phyloP scores from a whole-genome alignment of 2,329 filamentous ascomycete species.

The Ophiostoma sp. region DNA sequence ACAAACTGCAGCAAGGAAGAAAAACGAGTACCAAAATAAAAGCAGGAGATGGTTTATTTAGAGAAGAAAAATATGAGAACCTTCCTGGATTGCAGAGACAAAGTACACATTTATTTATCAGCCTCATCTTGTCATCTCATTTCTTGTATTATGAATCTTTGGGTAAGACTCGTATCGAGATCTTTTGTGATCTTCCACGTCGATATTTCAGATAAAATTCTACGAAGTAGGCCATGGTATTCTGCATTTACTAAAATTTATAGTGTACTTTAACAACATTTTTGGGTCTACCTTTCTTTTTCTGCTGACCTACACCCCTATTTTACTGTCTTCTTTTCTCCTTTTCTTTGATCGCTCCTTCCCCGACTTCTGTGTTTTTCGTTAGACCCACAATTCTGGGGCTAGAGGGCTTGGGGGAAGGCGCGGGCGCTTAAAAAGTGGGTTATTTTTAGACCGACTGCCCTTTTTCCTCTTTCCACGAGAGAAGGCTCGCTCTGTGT shows the following conservation, averaged over 20 bases:
- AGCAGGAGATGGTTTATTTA: neutral
- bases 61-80: neutral
- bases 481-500: slow-evolving; percentile 17
- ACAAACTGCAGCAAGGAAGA: neutral
- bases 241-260: neutral
- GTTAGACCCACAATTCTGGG: neutral
- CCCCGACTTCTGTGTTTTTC: slow-evolving; percentile 1
- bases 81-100: neutral
- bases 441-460: slow-evolving; percentile 17
- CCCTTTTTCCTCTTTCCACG: neutral
- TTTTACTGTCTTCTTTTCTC: neutral
- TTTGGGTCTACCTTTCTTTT: neutral
- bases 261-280: neutral
- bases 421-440: slow-evolving; percentile 22
- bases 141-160: neutral
- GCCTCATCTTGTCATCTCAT: neutral
- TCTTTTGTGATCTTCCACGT: neutral
- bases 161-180: neutral
- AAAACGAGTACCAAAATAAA: neutral
- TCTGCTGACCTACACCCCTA: neutral
- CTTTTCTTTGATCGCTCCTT: neutral
- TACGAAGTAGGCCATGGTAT: neutral
- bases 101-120: neutral
- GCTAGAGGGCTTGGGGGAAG: slow-evolving; percentile 13
- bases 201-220: neutral